Evolutionary conservation across 2,329 filamentous ascomycete genomes (phyloP), one percentile per base, ranked within the genome.

Genomic region (Nemania diffusa): DNA sequence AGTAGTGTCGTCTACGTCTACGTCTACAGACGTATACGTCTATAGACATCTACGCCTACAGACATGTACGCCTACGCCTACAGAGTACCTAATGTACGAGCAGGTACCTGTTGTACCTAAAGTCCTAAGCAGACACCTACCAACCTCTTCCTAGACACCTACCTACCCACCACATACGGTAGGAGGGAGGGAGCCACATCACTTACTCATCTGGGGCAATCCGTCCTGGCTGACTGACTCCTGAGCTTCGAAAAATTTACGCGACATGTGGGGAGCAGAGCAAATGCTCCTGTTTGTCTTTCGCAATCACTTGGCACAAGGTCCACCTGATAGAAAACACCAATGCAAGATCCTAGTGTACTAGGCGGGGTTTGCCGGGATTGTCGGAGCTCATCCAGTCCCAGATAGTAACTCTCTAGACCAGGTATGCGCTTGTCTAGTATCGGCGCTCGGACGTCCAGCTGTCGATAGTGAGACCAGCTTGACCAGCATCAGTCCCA

Each of bases 271-370:
- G 42, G 42, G 42, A 20, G n/a, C 8, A 44, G 15, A 40, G 11
- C 34, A 40, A 60, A 40, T 46, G 42, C 48, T 29, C 24, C 29
- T 27, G 48, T 51, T 51, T 51, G 48, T 29, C 24, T 20, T 29
- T 15, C 24, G 22, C 48, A 51, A 51, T 51, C 48, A 27, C 48
- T 29, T 13, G 13, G 48, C 24, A 51, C 9, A n/a, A 53, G 58
- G 55, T 34, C 53, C 52, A 50, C 51, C 29, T 27, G 24, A 27
- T 17, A 17, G 48, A 48, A 50, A 20, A n/a, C 9, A 27, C 20
- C 13, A 57, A 50, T 63, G 61, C 52, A 42, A 22, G 52, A 57
- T 51, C 32, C 29, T n/a, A n/a, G n/a, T n/a, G n/a, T 57, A 22
- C 44, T 22, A 29, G 42, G n/a, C 6, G n/a, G n/a, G 37, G 34